These are phyloP conservation scores for Sclerotinia sclerotiorum DNA, from an alignment of 2,329 filamentous ascomycete species.

Conservation along the genomic window DNA sequence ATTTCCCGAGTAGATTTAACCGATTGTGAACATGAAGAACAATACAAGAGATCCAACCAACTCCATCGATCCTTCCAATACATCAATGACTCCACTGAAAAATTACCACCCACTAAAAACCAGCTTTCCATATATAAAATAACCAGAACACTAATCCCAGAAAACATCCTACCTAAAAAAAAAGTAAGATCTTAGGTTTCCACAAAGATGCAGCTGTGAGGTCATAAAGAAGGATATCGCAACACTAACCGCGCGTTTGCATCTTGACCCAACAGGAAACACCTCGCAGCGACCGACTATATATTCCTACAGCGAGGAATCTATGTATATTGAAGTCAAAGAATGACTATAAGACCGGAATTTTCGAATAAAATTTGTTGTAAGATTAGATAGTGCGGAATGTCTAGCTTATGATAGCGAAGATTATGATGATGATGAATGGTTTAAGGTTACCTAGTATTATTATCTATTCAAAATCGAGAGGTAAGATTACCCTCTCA, in stretches of 20 bases:
- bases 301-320: background rate
- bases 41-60: background rate
- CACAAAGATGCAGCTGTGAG: conserved; percentile 9
- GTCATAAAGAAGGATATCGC: background rate
- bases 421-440: too few relatives aligned
- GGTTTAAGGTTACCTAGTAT: too few relatives aligned
- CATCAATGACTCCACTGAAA: too few relatives aligned
- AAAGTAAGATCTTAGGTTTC: too few relatives aligned
- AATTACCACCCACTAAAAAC: too few relatives aligned
- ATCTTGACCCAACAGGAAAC: background rate
- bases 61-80: background rate
- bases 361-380: background rate
- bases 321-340: background rate
- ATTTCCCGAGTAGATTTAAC: background rate
- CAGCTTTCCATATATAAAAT: background rate
- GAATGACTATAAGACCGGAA: background rate
- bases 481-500: too few relatives aligned
- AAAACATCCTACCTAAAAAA: background rate
- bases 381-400: too few relatives aligned
- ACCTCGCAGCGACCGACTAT: background rate
- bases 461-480: too few relatives aligned
- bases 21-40: background rate
- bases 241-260: conserved; percentile 8
- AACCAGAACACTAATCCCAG: background rate
- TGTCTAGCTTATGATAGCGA: too few relatives aligned